Percentiles rank a stretch among this genome's conserved stretches.
Conservation (phyloP, 805 yeast genomes). For the Yamadazyma nakazawae region DNA sequence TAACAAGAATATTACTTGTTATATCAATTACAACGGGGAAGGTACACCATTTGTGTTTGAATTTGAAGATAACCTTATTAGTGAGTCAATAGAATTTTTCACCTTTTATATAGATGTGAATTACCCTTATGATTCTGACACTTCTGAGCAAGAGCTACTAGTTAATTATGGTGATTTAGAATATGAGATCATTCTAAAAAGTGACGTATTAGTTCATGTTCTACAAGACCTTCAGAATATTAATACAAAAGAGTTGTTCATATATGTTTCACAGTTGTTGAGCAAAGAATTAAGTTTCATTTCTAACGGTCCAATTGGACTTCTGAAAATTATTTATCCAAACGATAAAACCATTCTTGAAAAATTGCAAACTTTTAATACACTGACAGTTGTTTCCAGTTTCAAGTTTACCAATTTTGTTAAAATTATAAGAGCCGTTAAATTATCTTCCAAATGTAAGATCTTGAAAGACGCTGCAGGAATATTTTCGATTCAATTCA, state of each 20-base stretch:
- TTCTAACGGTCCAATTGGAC: slow-evolving; percentile 72
- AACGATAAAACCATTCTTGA: slow-evolving; percentile 60
- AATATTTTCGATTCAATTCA: slow-evolving; percentile 34
- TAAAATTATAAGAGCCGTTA: slow-evolving; percentile 33
- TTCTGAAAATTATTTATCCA: slow-evolving; percentile 64
- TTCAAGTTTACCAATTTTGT: slow-evolving; percentile 32
- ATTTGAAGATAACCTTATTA: slow-evolving; percentile 39
- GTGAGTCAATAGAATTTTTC: slow-evolving; percentile 40
- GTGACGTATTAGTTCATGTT: slow-evolving; percentile 35
- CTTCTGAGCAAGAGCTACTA: slow-evolving; percentile 15
- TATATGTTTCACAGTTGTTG: slow-evolving; percentile 25
- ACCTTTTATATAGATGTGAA: slow-evolving; percentile 33
- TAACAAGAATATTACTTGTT: slow-evolving; percentile 30
- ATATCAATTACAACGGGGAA: slow-evolving; percentile 35
- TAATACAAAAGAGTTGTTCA: slow-evolving; percentile 32
- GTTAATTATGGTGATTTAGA: slow-evolving; percentile 30
- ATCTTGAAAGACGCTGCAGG: slow-evolving; percentile 36
- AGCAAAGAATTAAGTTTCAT: slow-evolving; percentile 50
- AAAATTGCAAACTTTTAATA: slow-evolving; percentile 44
- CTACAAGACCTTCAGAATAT: slow-evolving; percentile 36
- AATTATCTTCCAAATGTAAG: slow-evolving; percentile 38
- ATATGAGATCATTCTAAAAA: slow-evolving; percentile 36
- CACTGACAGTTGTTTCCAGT: slow-evolving; percentile 20
- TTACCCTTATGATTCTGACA: slow-evolving; percentile 23
- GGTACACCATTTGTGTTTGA: slow-evolving; percentile 39